Conservation (phyloP, 371 early-diverging fungal species). For the Syncephalis plumigaleata region DNA sequence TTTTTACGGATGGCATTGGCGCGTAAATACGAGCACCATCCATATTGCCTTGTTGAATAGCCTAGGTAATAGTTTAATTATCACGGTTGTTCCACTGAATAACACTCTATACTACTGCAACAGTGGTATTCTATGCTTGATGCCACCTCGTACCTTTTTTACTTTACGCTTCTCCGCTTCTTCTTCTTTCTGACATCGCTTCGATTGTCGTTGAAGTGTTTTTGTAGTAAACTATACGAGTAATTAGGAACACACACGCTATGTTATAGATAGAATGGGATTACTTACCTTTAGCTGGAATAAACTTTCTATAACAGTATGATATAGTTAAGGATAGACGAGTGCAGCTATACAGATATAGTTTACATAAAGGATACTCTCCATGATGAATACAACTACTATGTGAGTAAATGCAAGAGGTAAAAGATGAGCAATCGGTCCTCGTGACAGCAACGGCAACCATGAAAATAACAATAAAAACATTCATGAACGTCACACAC, state of each 20-base stretch:
- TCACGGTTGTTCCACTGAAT: not conserved
- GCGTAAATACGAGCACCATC: slow-evolving; percentile 92
- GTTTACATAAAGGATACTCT: not conserved
- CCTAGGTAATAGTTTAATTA: slow-evolving; percentile 20
- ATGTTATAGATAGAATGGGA: not conserved
- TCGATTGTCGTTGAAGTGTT: slow-evolving; percentile 67
- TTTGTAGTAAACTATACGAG: slow-evolving; percentile 72
- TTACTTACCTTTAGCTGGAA: slow-evolving; percentile 46
- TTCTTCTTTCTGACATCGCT: slow-evolving; percentile 76
- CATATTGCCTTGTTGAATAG: slow-evolving; percentile 82
- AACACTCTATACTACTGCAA: not conserved
- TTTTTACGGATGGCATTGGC: slow-evolving; percentile 95
- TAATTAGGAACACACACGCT: not conserved
- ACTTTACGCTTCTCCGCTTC: slow-evolving; percentile 58
- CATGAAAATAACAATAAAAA: too few species aligned
- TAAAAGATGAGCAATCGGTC: too few species aligned
- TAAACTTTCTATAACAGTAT: slow-evolving; percentile 25
- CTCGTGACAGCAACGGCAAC: too few species aligned
- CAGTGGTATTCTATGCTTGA: not conserved
- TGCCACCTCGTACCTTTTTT: slow-evolving; percentile 50
- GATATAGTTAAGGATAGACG: not conserved
- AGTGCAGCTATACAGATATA: not conserved
- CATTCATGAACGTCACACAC: too few species aligned
- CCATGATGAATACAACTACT: too few species aligned
- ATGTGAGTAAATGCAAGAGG: too few species aligned